Percentiles rank a stretch among this genome's conserved stretches.
These are phyloP conservation scores for Juglanconis sp. DNA, from an alignment of 2,329 filamentous ascomycete genomes.

Conservation along the genomic window DNA sequence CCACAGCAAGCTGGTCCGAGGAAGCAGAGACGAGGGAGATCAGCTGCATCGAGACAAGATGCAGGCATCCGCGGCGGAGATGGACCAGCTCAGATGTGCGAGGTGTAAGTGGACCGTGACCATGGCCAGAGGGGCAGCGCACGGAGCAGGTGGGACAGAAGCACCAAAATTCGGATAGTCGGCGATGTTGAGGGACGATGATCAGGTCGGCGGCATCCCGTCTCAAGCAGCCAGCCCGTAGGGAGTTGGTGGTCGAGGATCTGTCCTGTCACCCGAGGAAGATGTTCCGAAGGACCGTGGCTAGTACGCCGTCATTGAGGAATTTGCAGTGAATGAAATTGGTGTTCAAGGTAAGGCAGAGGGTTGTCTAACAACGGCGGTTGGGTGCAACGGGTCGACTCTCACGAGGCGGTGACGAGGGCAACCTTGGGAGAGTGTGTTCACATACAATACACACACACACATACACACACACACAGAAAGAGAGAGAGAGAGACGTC, in stretches of 20 bases:
- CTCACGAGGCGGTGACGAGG: not conserved
- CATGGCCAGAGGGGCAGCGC: constrained; percentile 8
- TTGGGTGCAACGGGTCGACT: not conserved
- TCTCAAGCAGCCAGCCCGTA: not conserved
- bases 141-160: constrained; percentile 3
- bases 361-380: not conserved
- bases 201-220: not conserved
- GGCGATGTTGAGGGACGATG: constrained; percentile 3
- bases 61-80: constrained; percentile 8
- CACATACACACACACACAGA: not conserved
- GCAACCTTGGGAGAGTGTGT: not conserved
- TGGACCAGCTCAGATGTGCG: constrained; percentile 6
- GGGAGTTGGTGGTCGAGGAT: not conserved
- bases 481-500: not conserved
- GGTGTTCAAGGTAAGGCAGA: not conserved
- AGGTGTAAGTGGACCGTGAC: not conserved
- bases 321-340: not conserved
- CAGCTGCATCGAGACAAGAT: constrained; percentile 17
- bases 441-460: not conserved
- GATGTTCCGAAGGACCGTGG: not conserved
- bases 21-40: constrained; percentile 2
- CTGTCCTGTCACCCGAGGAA: not conserved
- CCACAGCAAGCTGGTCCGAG: constrained; percentile 14
- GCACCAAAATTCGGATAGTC: not conserved
- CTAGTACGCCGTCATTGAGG: not conserved